Evolutionary conservation across 257 asterid genomes (phyloP).

Genomic region (Solanum clarkiae): DNA sequence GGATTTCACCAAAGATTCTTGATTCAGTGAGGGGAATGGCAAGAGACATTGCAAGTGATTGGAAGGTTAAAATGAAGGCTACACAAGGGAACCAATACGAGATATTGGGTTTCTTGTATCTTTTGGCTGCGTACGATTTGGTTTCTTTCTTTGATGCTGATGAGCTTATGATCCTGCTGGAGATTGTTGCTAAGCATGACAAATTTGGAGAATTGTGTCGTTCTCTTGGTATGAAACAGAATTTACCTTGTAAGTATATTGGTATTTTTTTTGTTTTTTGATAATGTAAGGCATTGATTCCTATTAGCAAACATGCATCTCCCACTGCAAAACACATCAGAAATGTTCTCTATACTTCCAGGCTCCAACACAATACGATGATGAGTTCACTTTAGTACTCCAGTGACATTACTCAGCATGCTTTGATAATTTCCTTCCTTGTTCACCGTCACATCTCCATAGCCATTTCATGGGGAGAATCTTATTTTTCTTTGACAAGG

Average conservation of each 20-base stretch:
- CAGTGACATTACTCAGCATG: background rate
- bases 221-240: slow-evolving; percentile 9
- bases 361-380: background rate
- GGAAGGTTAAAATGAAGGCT: slow-evolving; percentile 27
- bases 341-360: background rate
- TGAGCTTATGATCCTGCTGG: slow-evolving; percentile 14
- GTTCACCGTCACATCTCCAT: background rate
- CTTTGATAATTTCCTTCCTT: background rate
- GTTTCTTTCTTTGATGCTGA: slow-evolving; percentile 19
- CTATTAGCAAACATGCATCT: background rate
- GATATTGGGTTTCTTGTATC: slow-evolving; percentile 31
- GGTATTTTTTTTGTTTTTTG: background rate
- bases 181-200: slow-evolving; percentile 12
- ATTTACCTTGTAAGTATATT: slow-evolving; percentile 4
- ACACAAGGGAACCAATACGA: slow-evolving; percentile 6
- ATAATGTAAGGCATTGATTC: background rate
- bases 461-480: background rate
- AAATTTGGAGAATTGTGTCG: slow-evolving; percentile 5
- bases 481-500: background rate
- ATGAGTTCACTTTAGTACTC: background rate
- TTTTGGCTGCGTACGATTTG: slow-evolving; percentile 27
- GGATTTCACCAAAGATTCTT: slow-evolving; percentile 9
- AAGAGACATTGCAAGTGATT: slow-evolving; percentile 21
- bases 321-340: background rate
- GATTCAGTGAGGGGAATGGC: slow-evolving; percentile 24